Percentiles rank a stretch among this genome's conserved stretches.
Evolutionary conservation across 2,329 filamentous ascomycete genomes (phyloP).

Genomic region (Pseudocercospora macadamiae): DNA sequence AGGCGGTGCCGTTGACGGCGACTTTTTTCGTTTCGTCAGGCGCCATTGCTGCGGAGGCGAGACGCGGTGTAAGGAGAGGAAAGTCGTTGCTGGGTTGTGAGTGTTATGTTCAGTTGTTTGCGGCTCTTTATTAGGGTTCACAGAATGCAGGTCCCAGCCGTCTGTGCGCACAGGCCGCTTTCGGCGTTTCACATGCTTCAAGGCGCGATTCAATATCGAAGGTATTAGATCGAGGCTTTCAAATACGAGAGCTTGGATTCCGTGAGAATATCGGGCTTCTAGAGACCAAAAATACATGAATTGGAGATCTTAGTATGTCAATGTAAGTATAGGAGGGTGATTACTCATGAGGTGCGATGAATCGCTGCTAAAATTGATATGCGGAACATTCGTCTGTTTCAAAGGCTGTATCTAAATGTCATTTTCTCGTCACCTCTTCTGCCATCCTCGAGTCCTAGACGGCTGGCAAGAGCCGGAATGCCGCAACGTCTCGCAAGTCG

Average conservation of each 20-base stretch:
- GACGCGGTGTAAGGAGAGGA: neutral
- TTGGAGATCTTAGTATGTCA: too few species aligned
- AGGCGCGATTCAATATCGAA: too few species aligned
- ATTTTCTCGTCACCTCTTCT: slow-evolving; percentile 51
- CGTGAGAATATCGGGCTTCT: too few species aligned
- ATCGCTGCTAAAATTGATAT: too few species aligned
- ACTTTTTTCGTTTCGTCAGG: slow-evolving; percentile 23
- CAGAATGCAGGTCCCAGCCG: neutral
- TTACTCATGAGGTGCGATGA: too few species aligned
- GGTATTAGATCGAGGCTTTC: too few species aligned
- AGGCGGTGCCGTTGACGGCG: slow-evolving; percentile 47
- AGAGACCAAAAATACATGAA: too few species aligned
- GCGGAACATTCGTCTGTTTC: too few species aligned
- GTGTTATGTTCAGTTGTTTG: neutral
- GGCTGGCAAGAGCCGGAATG: slow-evolving; percentile 30
- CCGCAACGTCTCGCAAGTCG: slow-evolving; percentile 16
- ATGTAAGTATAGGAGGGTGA: too few species aligned
- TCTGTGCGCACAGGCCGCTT: neutral
- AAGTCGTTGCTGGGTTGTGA: neutral
- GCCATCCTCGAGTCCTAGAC: slow-evolving; percentile 40
- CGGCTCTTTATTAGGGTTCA: neutral
- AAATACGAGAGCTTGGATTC: too few species aligned
- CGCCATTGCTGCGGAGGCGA: neutral
- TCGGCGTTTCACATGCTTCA: slow-evolving; percentile 5
- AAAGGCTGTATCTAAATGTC: slow-evolving; percentile 50